Evolutionary conservation across 179 eudicot genomes (phyloP).

Genomic region (Heliamphora pulchella): DNA sequence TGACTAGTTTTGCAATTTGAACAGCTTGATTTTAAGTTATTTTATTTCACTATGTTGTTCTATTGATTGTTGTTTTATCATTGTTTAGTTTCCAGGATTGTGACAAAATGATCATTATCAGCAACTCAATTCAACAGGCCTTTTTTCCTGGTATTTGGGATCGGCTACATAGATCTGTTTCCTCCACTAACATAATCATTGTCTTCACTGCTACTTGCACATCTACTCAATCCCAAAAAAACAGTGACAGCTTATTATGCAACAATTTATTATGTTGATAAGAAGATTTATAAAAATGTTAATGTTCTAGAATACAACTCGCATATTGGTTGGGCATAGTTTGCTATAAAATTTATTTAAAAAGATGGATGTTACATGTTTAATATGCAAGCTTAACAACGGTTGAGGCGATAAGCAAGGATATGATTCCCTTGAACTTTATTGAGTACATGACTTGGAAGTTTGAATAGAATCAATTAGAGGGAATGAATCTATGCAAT

Average conservation of each 20-base stretch:
- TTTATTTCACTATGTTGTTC: background rate
- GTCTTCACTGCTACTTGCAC: background rate
- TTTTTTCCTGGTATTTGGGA: too few relatives aligned
- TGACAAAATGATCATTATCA: background rate
- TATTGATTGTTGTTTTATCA: background rate
- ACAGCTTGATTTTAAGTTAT: background rate
- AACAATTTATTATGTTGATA: background rate
- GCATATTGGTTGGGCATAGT: background rate
- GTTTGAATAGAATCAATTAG: too few relatives aligned
- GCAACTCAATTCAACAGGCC: background rate
- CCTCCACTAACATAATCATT: background rate
- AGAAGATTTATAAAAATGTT: too few relatives aligned
- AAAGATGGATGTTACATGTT: too few relatives aligned
- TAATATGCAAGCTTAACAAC: too few relatives aligned
- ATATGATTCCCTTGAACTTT: too few relatives aligned
- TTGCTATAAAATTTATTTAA: too few relatives aligned
- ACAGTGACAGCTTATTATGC: background rate
- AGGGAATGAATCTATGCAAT: too few relatives aligned
- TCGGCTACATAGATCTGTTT: too few relatives aligned
- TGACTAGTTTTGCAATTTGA: background rate
- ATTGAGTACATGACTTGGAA: too few relatives aligned
- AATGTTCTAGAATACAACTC: background rate
- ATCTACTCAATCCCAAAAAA: background rate
- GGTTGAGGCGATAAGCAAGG: too few relatives aligned
- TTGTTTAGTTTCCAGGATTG: too few relatives aligned